Base-by-base conservation (phyloP, 257 asterid genomes). In the Anisodus acutangulus region DNA sequence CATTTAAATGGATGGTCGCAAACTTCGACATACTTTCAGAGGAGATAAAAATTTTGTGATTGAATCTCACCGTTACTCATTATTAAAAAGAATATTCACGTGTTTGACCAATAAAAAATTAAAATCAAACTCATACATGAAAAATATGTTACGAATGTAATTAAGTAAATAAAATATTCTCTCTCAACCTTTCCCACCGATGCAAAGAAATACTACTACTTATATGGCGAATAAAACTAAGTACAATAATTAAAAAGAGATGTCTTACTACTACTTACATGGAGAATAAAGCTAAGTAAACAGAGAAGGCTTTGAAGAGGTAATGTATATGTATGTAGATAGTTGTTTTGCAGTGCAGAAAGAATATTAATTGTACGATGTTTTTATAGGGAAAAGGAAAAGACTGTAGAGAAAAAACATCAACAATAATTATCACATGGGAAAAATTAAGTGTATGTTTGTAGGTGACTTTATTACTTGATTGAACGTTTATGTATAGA, bases 381-480 rank as follows among this genome's bases (percentile, higher is more conserved):
- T 76, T 89, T 90, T 88, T 90, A 89, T 82, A 78, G 80, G 86
- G 62, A 69, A 82, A 37, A 51, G 63, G 12, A 67, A 67, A 9
- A 60, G 41, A 66, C 51, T 62, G 78, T 12, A 63, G 60, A 59
- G 39, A 85, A 72, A 47, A 72, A n/a, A 55, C 15, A 83, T 87
- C 35, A 19, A 37, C 41, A 51, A 17, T 54, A 70, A 12, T 62
- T 62, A 67, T 37, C 31, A 70, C 39, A 51, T 57, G 82, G 15
- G 2, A 6, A 59, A 81, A 45, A 12, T 6, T 66, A 9, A 2
- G 47, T 6, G 4, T 3, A 4, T 41, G 45, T 41, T 41, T 41
- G 47, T 5, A 35, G 3, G 45, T 66, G 3, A 31, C 5, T 31
- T 41, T 41, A 41, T 41, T 41, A 41, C 45, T 41, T 41, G 45